A percentile compares a stretch with the other conserved stretches of the same genome.
Evolutionary conservation across 2,329 filamentous ascomycete species (phyloP).

Genomic region (Penicillium oxalicum): DNA sequence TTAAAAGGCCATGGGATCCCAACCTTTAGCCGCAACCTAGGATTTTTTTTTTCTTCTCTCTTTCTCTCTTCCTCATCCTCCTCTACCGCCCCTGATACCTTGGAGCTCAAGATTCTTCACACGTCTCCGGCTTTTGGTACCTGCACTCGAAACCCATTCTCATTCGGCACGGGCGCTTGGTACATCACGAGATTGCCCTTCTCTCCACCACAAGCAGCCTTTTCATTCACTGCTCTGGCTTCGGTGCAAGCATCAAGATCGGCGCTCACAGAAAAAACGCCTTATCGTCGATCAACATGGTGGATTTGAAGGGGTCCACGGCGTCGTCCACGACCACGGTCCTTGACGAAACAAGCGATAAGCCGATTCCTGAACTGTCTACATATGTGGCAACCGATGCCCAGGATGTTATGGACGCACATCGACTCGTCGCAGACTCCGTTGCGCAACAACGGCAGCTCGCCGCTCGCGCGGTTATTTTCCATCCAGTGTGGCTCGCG

Average conservation of each 20-base stretch:
- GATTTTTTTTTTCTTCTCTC: background rate
- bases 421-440: background rate
- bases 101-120: background rate
- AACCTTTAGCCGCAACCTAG: too few relatives aligned
- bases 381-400: background rate
- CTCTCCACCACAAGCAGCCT: too few relatives aligned
- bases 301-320: background rate
- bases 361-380: background rate
- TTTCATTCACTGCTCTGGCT: too few relatives aligned
- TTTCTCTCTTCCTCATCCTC: background rate
- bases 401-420: background rate
- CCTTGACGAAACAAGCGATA: background rate
- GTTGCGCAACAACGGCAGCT: slow-evolving; percentile 2
- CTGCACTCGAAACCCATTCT: too few relatives aligned
- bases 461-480: background rate
- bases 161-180: too few relatives aligned
- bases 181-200: too few relatives aligned
- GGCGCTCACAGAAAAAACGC: too few relatives aligned
- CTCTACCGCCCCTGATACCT: too few relatives aligned
- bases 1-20: too few relatives aligned
- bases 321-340: background rate
- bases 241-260: too few relatives aligned
- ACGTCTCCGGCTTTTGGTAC: too few relatives aligned
- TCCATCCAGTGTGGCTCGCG: background rate
- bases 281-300: too few relatives aligned